phyloP scores from a whole-genome alignment of 495 filamentous ascomycete species.

The Tricharina praecox region DNA sequence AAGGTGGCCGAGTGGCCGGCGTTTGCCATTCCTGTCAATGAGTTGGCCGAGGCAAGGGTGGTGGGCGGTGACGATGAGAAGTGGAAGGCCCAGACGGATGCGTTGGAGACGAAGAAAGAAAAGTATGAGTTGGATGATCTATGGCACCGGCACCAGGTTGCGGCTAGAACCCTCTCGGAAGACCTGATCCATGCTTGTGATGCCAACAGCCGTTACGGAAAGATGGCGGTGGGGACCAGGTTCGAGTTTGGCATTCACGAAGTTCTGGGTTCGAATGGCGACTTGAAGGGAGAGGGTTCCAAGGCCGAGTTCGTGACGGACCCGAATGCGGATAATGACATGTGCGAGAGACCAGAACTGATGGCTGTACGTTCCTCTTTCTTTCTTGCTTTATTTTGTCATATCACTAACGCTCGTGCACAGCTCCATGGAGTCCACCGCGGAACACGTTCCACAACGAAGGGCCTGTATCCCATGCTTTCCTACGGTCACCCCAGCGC shows the following conservation, averaged over 20 bases:
- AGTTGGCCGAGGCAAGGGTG: slow-evolving; percentile 30
- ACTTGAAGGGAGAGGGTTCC: background rate
- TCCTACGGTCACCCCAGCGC: slow-evolving; percentile 19
- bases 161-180: slow-evolving; percentile 37
- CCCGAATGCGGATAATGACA: slow-evolving; percentile 13
- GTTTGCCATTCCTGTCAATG: slow-evolving; percentile 31
- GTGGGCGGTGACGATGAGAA: slow-evolving; percentile 34
- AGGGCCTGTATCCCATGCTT: slow-evolving; percentile 16
- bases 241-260: slow-evolving; percentile 6
- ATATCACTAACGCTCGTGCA: background rate
- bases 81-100: slow-evolving; percentile 13
- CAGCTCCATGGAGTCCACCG: slow-evolving; percentile 17
- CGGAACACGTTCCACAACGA: slow-evolving; percentile 15
- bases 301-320: background rate
- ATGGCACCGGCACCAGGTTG: slow-evolving; percentile 18
- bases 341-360: slow-evolving; percentile 17
- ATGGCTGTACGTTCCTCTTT: slow-evolving; percentile 6
- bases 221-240: background rate
- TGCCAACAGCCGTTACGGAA: slow-evolving; percentile 11
- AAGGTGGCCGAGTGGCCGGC: slow-evolving; percentile 27
- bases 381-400: background rate
- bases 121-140: slow-evolving; percentile 2
- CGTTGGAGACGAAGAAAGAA: slow-evolving; percentile 2
- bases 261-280: background rate
- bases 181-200: slow-evolving; percentile 14